Conservation (phyloP, 1,139 yeast species). For the Wickerhamomyces sp. region DNA sequence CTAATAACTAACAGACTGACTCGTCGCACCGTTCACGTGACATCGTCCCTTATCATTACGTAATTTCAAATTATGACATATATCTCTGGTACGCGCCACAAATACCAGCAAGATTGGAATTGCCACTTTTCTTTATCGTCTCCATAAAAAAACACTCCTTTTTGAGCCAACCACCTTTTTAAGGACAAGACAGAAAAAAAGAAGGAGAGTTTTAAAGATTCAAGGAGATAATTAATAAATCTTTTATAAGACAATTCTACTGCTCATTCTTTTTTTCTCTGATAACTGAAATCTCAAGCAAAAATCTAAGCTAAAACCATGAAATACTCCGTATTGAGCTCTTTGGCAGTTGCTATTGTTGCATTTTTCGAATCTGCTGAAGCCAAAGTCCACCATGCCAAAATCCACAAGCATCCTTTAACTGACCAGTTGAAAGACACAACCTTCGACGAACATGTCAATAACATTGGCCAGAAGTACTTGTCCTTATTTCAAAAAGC, state of each 20-base stretch:
- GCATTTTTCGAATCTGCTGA: conserved; percentile 50
- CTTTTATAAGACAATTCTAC: neutral
- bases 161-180: neutral
- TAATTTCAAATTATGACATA: neutral
- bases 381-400: conserved; percentile 60
- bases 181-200: neutral
- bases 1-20: neutral
- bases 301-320: conserved; percentile 11
- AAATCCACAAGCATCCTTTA: conserved; percentile 57
- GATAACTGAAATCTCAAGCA: neutral
- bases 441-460: conserved; percentile 58
- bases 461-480: conserved; percentile 72
- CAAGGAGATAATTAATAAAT: too few relatives aligned
- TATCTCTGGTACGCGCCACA: too few relatives aligned
- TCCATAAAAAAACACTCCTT: neutral
- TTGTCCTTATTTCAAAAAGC: conserved; percentile 48
- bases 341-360: conserved; percentile 52
- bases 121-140: neutral
- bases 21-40: too few relatives aligned
- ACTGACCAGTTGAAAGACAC: conserved; percentile 59
- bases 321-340: conserved; percentile 67
- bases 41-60: too few relatives aligned
- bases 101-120: neutral
- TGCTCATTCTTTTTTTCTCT: neutral
- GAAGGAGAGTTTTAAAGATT: too few relatives aligned